A percentile compares a stretch with the other conserved stretches of the same genome.
These are phyloP conservation scores for Russula brevipes DNA, from an alignment of 768 basidiomycete genomes.

Conservation along the genomic window DNA sequence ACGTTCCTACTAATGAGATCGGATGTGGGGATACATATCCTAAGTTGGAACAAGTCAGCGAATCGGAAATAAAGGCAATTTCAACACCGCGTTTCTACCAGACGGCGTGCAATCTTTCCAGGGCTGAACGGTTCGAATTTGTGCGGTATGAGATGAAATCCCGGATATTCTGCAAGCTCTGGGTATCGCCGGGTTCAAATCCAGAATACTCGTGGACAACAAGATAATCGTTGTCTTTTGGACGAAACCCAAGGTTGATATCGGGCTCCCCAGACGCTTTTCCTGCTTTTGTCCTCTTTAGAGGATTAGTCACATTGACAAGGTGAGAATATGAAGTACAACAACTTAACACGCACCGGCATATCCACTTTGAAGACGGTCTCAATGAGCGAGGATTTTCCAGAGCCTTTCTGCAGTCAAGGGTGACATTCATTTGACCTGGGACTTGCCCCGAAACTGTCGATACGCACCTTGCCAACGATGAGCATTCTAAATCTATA, in stretches of 20 bases:
- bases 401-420: background rate
- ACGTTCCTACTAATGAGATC: background rate
- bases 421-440: background rate
- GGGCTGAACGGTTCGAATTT: background rate
- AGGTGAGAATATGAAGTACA: background rate
- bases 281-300: background rate
- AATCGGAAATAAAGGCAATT: background rate
- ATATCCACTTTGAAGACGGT: background rate
- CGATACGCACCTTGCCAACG: conserved; percentile 2
- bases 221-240: background rate
- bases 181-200: background rate
- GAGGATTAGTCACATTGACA: background rate
- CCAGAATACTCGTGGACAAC: conserved; percentile 4
- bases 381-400: conserved; percentile 8
- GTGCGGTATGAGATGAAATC: background rate
- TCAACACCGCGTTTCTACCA: background rate
- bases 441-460: no score
- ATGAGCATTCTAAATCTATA: conserved; percentile 8
- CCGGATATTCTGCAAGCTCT: background rate
- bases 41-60: background rate
- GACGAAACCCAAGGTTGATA: background rate
- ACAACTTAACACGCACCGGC: background rate
- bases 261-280: background rate
- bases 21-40: conserved; percentile 8
- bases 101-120: conserved; percentile 7